Evolutionary conservation across 179 eudicot species (phyloP).

Genomic region (Spinacia oleracea): DNA sequence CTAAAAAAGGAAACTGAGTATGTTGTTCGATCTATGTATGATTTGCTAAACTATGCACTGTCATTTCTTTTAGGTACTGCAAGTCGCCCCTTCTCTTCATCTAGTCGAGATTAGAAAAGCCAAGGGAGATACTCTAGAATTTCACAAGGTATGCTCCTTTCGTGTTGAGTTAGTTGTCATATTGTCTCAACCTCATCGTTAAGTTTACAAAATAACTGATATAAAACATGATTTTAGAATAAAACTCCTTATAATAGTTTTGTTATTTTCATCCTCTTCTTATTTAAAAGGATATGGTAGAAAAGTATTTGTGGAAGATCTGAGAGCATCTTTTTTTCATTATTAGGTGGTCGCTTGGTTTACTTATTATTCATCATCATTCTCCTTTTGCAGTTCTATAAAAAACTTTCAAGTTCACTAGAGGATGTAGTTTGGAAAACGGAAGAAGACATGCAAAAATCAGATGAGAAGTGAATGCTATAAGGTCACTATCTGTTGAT

Average conservation of each 20-base stretch:
- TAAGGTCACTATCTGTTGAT: neutral
- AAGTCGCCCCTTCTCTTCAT: slow-evolving; percentile 96
- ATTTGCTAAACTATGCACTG: neutral
- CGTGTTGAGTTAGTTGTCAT: neutral
- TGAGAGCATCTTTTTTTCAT: too few species aligned
- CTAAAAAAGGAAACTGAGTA: neutral
- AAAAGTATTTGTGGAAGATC: neutral
- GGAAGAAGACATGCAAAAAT: slow-evolving; percentile 72
- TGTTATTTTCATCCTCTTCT: neutral
- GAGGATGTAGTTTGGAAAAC: slow-evolving; percentile 97
- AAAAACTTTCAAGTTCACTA: slow-evolving; percentile 76
- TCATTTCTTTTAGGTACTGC: slow-evolving; percentile 62
- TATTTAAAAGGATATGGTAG: too few species aligned
- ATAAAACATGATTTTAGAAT: neutral
- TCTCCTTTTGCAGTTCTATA: slow-evolving; percentile 61
- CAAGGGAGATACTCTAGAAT: slow-evolving; percentile 96
- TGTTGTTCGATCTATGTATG: neutral
- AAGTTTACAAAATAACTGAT: too few species aligned
- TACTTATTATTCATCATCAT: neutral
- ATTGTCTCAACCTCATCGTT: neutral
- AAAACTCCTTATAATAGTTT: neutral
- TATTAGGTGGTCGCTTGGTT: too few species aligned
- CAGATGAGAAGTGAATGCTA: slow-evolving; percentile 12
- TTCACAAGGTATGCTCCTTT: slow-evolving; percentile 64
- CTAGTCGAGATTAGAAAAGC: slow-evolving; percentile 93